These are phyloP conservation scores for Exsudoporus frostii DNA, from an alignment of 768 basidiomycete genomes.

Conservation along the genomic window DNA sequence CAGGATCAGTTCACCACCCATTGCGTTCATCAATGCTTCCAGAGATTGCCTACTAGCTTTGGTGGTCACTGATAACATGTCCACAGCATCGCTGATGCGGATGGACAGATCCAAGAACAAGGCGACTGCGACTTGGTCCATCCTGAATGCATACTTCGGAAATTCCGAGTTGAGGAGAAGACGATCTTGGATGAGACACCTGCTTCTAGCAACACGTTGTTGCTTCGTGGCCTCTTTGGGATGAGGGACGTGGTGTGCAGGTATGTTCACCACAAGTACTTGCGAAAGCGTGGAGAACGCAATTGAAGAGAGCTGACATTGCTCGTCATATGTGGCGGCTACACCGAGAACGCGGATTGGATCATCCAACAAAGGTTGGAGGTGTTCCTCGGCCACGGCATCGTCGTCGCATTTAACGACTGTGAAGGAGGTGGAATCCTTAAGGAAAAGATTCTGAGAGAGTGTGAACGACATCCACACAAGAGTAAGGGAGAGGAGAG, in stretches of 20 bases:
- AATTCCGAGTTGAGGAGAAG: slow-evolving; percentile 31
- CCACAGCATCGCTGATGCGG: slow-evolving; percentile 35
- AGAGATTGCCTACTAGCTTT: slow-evolving; percentile 29
- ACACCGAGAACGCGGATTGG: slow-evolving; percentile 35
- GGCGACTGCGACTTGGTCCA: slow-evolving; percentile 44
- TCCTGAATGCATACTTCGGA: slow-evolving; percentile 40
- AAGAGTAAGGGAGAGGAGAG: not conserved
- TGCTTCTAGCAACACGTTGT: slow-evolving; percentile 4
- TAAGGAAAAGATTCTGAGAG: slow-evolving; percentile 35
- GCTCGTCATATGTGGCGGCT: slow-evolving; percentile 39
- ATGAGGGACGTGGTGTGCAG: slow-evolving; percentile 10
- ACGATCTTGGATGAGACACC: slow-evolving; percentile 26
- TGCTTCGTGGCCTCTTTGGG: not conserved
- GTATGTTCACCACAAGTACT: slow-evolving; percentile 36
- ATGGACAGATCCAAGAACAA: slow-evolving; percentile 39
- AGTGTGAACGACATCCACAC: slow-evolving; percentile 22
- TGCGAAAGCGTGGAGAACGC: slow-evolving; percentile 38
- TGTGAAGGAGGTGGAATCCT: slow-evolving; percentile 21
- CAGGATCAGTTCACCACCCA: slow-evolving; percentile 38
- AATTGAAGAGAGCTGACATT: slow-evolving; percentile 34
- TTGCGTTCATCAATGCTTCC: slow-evolving; percentile 31
- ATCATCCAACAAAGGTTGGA: slow-evolving; percentile 32
- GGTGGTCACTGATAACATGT: slow-evolving; percentile 37
- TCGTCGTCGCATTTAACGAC: slow-evolving; percentile 29
- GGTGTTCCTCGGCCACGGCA: slow-evolving; percentile 18